Percentiles rank a stretch among this genome's conserved stretches.
These are phyloP conservation scores for Dioscorea cayenensis DNA, from an alignment of 116 monocot genomes.

Conservation along the genomic window DNA sequence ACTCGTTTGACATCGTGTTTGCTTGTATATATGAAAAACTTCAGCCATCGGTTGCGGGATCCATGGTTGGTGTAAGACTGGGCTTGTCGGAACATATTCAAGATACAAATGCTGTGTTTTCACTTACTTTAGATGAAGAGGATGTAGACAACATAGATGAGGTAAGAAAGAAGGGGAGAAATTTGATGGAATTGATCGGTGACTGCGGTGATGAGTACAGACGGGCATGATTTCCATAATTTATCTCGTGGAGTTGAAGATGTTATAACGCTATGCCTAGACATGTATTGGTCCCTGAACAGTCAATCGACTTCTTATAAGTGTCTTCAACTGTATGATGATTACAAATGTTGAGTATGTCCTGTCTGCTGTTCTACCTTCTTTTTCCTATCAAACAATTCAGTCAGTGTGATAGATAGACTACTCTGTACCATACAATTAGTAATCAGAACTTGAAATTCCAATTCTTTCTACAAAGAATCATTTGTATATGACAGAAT, in stretches of 20 bases:
- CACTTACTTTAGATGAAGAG: constrained; percentile 73
- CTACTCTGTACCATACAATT: no score
- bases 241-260: neutral
- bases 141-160: constrained; percentile 59
- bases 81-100: constrained; percentile 76
- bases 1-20: neutral
- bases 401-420: no score
- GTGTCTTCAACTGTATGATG: no score
- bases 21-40: constrained; percentile 7
- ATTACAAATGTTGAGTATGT: no score
- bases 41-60: constrained; percentile 79
- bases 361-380: no score
- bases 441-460: no score
- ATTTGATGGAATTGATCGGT: constrained; percentile 64
- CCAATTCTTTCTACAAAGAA: no score
- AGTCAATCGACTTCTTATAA: no score
- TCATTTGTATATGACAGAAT: no score
- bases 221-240: constrained; percentile 23
- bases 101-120: constrained; percentile 69
- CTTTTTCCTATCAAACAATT: no score
- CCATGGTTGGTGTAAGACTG: constrained; percentile 89
- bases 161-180: constrained; percentile 62
- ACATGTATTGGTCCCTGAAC: no score
- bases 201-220: constrained; percentile 96
- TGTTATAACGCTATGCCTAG: neutral